Conservation (phyloP, 2,329 filamentous ascomycete species). For the Neophaeococcomyces mojaviensis region DNA sequence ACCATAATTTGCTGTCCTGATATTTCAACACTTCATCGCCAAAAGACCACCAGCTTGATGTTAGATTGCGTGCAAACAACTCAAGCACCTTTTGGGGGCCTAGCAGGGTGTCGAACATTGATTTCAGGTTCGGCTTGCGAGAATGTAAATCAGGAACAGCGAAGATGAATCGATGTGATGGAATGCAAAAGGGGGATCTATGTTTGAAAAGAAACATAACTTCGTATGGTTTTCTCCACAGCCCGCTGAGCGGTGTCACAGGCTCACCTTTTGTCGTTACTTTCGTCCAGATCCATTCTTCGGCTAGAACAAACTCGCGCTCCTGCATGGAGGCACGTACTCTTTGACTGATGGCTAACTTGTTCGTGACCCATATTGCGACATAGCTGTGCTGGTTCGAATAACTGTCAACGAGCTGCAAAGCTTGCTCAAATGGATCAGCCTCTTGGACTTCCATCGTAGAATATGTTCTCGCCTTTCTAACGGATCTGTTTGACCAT, state of each 20-base stretch:
- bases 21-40: slow-evolving; percentile 57
- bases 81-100: slow-evolving; percentile 43
- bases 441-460: slow-evolving; percentile 25
- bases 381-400: slow-evolving; percentile 37
- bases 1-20: slow-evolving; percentile 31
- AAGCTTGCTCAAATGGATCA: slow-evolving; percentile 28
- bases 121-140: slow-evolving; percentile 55
- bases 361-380: slow-evolving; percentile 58
- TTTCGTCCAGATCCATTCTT: slow-evolving; percentile 62
- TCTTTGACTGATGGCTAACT: slow-evolving; percentile 40
- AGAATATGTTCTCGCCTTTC: slow-evolving; percentile 44
- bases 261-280: slow-evolving; percentile 47
- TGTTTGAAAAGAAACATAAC: slow-evolving; percentile 45
- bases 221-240: slow-evolving; percentile 57
- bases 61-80: slow-evolving; percentile 53
- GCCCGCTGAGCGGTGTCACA: slow-evolving; percentile 43
- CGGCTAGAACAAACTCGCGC: slow-evolving; percentile 43
- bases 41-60: slow-evolving; percentile 55
- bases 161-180: slow-evolving; percentile 46
- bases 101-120: slow-evolving; percentile 42
- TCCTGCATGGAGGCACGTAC: slow-evolving; percentile 41
- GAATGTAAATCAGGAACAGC: slow-evolving; percentile 58
- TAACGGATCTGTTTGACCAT: slow-evolving; percentile 56
- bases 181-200: slow-evolving; percentile 10
- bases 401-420: slow-evolving; percentile 39